Evolutionary conservation across 768 basidiomycete species (phyloP), one percentile per base, ranked within the genome.

Genomic region (Mrakia gelida): DNA sequence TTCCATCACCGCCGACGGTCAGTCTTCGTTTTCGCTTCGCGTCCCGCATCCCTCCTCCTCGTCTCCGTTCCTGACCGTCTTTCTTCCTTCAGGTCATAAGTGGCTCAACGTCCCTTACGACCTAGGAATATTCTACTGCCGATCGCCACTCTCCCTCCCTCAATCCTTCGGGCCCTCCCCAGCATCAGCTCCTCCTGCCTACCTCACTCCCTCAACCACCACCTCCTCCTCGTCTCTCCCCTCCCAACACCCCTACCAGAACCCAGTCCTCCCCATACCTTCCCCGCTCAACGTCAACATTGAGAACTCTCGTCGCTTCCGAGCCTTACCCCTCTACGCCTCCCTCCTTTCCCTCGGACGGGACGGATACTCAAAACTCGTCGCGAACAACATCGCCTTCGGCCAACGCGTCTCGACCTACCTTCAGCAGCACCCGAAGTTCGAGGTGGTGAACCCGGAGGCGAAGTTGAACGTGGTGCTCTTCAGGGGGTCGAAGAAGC

Each of bases 241-340:
- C 65, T 21, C 65, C 34, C 65, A 63, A n/a, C 38, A 38, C 41
- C 77, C 68, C 32, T 77, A 71, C 34, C 61, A 59, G n/a, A 41
- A 59, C 43, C 61, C 26, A 34, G 32, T 15, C 45, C 59, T n/a
- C 6, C 43, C 76, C 18, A 80, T 86, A 16, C 83, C 84, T 0
- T 83, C 81, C 30, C 86, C 87, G 1, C 81, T 87, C 30, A 86
- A 86, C 79, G 80, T 84, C 45, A 81, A 81, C 49, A 82, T 87
- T 65, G 87, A 87, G 76, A 87, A 87, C 80, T 86, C 85, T 2
- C 80, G 86, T 16, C 81, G 87, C 16, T 86, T 87, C 81, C 82
- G 86, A 13, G 86, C 85, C 0, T 81, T 87, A 21, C 85, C 86
- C 0, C 71, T 87, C 18, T 84, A 84, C 78, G 84, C 85, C 4